Evolutionary conservation across 495 filamentous ascomycete species (phyloP), one percentile per base, ranked within the genome.

Genomic region (Trichocladium antarcticum): DNA sequence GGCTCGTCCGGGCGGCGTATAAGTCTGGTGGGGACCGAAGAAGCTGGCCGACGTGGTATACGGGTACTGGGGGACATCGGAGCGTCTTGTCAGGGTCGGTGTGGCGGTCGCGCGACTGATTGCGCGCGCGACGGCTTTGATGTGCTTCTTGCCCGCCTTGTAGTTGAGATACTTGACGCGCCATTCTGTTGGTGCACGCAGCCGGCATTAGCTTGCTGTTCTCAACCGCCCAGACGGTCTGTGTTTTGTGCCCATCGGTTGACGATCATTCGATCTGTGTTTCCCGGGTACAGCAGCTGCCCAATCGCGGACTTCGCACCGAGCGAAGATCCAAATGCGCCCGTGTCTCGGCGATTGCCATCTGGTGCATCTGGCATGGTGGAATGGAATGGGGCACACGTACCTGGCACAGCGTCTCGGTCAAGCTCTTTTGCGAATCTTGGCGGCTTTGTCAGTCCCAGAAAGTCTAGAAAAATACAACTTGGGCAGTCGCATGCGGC

Each of bases 101-200:
- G 76, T 77, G 14, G 65, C 70, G 37, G 75, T 80, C 31, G 77
- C 82, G 39, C 79, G 76, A 45, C 76, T 70, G 54, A 87, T 69
- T 52, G 87, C 86, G 32, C 80, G 76, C n/a, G 75, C 64, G 42
- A 93, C 75, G 27, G 80, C 78, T 63, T 92, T 95, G 64, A 95
- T 72, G 63, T 86, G 83, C 69, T 95, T 94, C 66, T 95, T 95
- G 24, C 85, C 89, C 38, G 80, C 83, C 74, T 88, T 93, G 72
- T 95, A 95, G 68, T 95, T 80, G 49, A 95, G 74, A 67, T 95
- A 95, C 65, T 94, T 93, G 54, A 77, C 79, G 55, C 83, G 78
- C 89, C 89, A 95, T 75, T 95, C 89, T 71, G 51, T 6, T 10
- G 7, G n/a, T 28, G 38, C 41, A 6, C 37, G 47, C 6, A 3